A percentile compares a stretch with the other conserved stretches of the same genome.
These are phyloP conservation scores for Suillus americanus DNA, from an alignment of 768 basidiomycete species.

Conservation along the genomic window DNA sequence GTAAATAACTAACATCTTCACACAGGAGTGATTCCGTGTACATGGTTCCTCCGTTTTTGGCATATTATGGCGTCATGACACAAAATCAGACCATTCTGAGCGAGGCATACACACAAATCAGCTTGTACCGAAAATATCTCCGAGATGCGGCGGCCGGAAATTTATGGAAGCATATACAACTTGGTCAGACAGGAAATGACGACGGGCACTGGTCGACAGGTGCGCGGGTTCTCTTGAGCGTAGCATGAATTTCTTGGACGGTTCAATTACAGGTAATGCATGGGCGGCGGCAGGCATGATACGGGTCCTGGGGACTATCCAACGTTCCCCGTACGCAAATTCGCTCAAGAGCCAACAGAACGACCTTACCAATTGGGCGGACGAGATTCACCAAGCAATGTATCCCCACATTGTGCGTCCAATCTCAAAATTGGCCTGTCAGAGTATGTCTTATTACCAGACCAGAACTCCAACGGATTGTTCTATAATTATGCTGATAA, in stretches of 20 bases:
- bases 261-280: constrained; percentile 58
- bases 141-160: constrained; percentile 46
- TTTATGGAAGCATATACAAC: constrained; percentile 77
- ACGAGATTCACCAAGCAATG: constrained; percentile 74
- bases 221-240: constrained; percentile 23
- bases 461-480: constrained; percentile 15
- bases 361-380: constrained; percentile 63
- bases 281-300: constrained; percentile 92
- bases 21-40: constrained; percentile 76
- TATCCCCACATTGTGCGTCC: constrained; percentile 56
- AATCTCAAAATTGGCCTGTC: background rate
- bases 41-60: constrained; percentile 87
- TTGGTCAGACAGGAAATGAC: constrained; percentile 56
- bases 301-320: constrained; percentile 75
- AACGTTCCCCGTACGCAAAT: constrained; percentile 54
- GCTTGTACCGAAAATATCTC: constrained; percentile 68
- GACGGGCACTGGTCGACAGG: constrained; percentile 81
- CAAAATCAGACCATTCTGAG: constrained; percentile 56
- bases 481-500: constrained; percentile 76
- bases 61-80: constrained; percentile 73
- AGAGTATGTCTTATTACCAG: background rate
- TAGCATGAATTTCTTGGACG: background rate
- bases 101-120: constrained; percentile 71
- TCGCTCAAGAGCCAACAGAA: constrained; percentile 49
- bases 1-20: background rate